A percentile compares a stretch with the other conserved stretches of the same genome.
These are phyloP conservation scores for Zizania latifolia DNA, from an alignment of 176 grass and related monocot species.

Conservation along the genomic window DNA sequence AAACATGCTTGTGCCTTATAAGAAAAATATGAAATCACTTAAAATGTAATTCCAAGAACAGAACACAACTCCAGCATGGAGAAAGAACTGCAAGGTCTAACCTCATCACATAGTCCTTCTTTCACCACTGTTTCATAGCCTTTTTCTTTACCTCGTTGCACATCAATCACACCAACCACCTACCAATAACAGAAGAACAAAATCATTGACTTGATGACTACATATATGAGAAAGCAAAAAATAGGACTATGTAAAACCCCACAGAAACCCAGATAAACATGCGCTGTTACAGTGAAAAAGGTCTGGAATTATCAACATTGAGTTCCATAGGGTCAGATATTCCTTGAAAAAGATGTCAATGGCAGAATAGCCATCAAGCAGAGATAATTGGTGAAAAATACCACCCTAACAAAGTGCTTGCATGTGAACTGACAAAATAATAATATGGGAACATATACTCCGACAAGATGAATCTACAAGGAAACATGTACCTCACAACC, in stretches of 20 bases:
- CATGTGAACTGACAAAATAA: not conserved
- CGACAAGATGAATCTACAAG: too few relatives aligned
- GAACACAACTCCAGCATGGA: conserved; percentile 15
- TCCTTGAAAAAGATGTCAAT: not conserved
- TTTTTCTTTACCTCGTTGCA: conserved; percentile 81
- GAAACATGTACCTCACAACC: too few relatives aligned
- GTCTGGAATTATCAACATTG: not conserved
- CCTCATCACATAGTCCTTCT: conserved; percentile 92
- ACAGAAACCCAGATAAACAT: not conserved
- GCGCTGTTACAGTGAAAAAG: not conserved
- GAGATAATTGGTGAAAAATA: too few relatives aligned
- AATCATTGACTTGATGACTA: not conserved
- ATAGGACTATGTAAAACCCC: not conserved
- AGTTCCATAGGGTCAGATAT: too few relatives aligned
- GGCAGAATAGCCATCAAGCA: not conserved
- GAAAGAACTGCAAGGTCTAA: conserved; percentile 31
- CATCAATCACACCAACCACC: conserved; percentile 88
- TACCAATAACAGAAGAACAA: conserved; percentile 31
- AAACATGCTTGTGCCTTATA: not conserved
- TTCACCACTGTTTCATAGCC: conserved; percentile 92
- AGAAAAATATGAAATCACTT: not conserved
- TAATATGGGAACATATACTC: not conserved
- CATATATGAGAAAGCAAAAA: conserved; percentile 15
- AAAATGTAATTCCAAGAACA: conserved; percentile 14
- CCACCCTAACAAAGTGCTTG: too few relatives aligned